Conservation (phyloP, 257 asterid genomes). For the Solanum arcanum region DNA sequence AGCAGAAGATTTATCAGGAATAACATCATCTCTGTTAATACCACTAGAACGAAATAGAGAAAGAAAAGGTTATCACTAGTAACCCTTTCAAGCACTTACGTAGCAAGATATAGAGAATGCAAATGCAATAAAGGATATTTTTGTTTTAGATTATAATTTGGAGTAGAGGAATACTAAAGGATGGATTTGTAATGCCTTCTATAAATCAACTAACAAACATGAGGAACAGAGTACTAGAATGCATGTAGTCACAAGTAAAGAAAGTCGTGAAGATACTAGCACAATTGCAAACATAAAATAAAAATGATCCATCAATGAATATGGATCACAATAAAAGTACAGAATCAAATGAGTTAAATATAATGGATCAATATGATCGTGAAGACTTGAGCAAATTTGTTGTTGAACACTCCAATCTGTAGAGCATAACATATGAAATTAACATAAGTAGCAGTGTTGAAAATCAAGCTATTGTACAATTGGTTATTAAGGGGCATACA, state of each 20-base stretch:
- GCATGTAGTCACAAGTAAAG: background rate
- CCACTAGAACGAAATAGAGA: background rate
- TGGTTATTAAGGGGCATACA: background rate
- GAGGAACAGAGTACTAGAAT: background rate
- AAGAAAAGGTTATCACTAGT: background rate
- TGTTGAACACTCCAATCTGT: background rate
- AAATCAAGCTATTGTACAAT: background rate
- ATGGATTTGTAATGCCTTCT: background rate
- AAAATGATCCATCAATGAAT: background rate
- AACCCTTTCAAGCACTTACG: background rate
- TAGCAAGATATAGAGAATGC: background rate
- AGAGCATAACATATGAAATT: background rate
- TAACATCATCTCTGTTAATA: background rate
- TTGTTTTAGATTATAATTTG: background rate
- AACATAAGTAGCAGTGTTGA: too few species aligned
- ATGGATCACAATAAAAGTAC: background rate
- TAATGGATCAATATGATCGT: background rate
- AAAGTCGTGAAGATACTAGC: background rate
- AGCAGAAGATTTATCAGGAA: background rate
- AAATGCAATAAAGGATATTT: background rate
- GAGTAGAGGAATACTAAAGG: background rate
- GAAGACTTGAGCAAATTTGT: background rate
- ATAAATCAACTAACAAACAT: background rate
- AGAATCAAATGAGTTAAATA: background rate
- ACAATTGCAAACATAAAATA: background rate